A percentile compares a stretch with the other conserved stretches of the same genome.
Evolutionary conservation across 345 rosid species (phyloP).

Genomic region (Rhodamnia argentea): DNA sequence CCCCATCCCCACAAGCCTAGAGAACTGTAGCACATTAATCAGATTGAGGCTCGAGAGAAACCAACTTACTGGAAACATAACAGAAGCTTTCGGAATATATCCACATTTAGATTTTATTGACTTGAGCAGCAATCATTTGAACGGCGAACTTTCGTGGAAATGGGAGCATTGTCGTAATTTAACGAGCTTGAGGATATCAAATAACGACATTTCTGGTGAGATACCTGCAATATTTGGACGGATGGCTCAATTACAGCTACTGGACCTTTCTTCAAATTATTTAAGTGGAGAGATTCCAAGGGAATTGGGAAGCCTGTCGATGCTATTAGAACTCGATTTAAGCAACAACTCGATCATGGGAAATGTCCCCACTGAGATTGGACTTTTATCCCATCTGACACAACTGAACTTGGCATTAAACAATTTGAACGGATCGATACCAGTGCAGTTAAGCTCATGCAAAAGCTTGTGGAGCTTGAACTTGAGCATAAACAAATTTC

Average conservation of each 20-base stretch:
- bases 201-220: background rate
- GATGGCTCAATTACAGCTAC: background rate
- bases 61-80: background rate
- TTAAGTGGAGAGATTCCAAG: background rate
- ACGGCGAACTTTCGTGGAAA: background rate
- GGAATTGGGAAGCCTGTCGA: background rate
- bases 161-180: background rate
- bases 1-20: background rate
- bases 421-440: background rate
- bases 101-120: background rate
- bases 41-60: background rate
- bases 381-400: accelerated
- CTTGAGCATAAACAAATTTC: background rate
- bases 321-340: background rate
- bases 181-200: background rate
- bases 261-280: background rate
- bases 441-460: background rate
- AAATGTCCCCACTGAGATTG: background rate
- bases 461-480: background rate
- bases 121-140: background rate
- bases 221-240: background rate
- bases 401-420: background rate
- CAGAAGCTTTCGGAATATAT: background rate
- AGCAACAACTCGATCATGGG: background rate
- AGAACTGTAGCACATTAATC: background rate